Conservation (phyloP, 192 early-diverging fungal species). For the Dissophora ornata region DNA sequence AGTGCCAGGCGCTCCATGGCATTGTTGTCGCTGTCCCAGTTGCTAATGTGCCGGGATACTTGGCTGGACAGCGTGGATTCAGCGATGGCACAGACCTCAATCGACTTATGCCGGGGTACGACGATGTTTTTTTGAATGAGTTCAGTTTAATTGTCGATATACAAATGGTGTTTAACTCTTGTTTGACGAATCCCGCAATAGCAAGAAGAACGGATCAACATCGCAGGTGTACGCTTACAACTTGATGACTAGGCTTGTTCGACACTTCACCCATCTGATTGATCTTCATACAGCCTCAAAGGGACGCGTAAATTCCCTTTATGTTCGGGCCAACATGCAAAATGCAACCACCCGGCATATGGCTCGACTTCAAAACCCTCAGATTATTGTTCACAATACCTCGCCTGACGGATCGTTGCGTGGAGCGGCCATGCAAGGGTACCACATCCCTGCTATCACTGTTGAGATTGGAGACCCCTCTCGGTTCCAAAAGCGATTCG, state of each 20-base stretch:
- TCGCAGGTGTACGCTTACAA: slow-evolving; percentile 88
- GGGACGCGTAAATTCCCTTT: slow-evolving; percentile 88
- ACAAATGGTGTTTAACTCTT: too few species aligned
- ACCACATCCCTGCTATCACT: slow-evolving; percentile 86
- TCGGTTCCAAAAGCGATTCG: slow-evolving; percentile 86
- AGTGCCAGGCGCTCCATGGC: slow-evolving; percentile 76
- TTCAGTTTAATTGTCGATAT: neutral
- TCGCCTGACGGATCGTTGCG: slow-evolving; percentile 81
- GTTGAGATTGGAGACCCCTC: slow-evolving; percentile 94
- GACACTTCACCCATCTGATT: slow-evolving; percentile 85
- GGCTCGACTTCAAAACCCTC: slow-evolving; percentile 90
- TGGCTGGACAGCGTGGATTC: slow-evolving; percentile 83
- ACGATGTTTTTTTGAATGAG: neutral
- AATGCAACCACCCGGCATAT: slow-evolving; percentile 75
- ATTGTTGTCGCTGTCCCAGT: slow-evolving; percentile 92
- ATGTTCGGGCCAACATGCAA: slow-evolving; percentile 89
- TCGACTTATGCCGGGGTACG: slow-evolving; percentile 82
- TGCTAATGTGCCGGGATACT: slow-evolving; percentile 87
- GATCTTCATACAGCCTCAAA: slow-evolving; percentile 91
- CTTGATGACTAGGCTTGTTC: slow-evolving; percentile 82
- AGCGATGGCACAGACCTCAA: slow-evolving; percentile 91
- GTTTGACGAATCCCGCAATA: too few species aligned
- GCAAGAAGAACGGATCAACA: slow-evolving; percentile 74
- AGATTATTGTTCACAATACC: slow-evolving; percentile 81
- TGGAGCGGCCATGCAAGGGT: slow-evolving; percentile 75